Percentiles rank a stretch among this genome's conserved stretches.
phyloP scores from a whole-genome alignment of 2,329 filamentous ascomycete genomes.

The Aspergillus brasiliensis region DNA sequence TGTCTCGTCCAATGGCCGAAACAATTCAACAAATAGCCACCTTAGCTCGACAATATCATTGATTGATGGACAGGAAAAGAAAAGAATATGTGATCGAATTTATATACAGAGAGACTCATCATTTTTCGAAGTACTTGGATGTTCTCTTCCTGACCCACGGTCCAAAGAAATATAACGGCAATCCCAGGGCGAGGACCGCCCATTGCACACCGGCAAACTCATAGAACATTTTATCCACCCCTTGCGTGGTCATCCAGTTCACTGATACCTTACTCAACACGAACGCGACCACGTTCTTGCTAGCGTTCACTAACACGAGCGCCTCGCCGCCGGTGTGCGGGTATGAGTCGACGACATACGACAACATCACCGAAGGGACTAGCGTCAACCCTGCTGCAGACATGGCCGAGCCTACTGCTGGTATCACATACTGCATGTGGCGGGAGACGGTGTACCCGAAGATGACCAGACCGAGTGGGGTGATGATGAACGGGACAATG shows the following conservation, averaged over 20 bases:
- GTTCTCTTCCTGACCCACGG: slow-evolving; percentile 22
- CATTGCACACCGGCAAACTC: slow-evolving; percentile 40
- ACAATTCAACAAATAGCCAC: not conserved
- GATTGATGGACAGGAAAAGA: not conserved
- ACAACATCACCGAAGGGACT: slow-evolving; percentile 39
- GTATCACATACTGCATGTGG: slow-evolving; percentile 25
- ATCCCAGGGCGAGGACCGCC: slow-evolving; percentile 32
- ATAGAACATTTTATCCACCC: slow-evolving; percentile 38
- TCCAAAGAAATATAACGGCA: slow-evolving; percentile 36
- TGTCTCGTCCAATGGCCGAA: slow-evolving; percentile 17
- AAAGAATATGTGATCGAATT: not conserved
- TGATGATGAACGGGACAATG: slow-evolving; percentile 40
- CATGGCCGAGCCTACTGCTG: slow-evolving; percentile 34
- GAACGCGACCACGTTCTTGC: slow-evolving; percentile 32
- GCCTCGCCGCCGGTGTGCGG: slow-evolving; percentile 34
- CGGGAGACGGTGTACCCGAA: slow-evolving; percentile 33
- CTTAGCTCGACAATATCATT: slow-evolving; percentile 1
- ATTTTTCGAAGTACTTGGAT: not conserved
- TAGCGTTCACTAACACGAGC: slow-evolving; percentile 38
- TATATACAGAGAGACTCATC: not conserved
- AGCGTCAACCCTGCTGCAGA: slow-evolving; percentile 31
- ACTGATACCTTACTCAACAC: slow-evolving; percentile 30
- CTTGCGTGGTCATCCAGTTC: slow-evolving; percentile 31
- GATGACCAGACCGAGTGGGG: slow-evolving; percentile 36
- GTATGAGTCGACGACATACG: slow-evolving; percentile 38